These are phyloP conservation scores for Solanum sitiens DNA, from an alignment of 257 asterid species.

Conservation along the genomic window DNA sequence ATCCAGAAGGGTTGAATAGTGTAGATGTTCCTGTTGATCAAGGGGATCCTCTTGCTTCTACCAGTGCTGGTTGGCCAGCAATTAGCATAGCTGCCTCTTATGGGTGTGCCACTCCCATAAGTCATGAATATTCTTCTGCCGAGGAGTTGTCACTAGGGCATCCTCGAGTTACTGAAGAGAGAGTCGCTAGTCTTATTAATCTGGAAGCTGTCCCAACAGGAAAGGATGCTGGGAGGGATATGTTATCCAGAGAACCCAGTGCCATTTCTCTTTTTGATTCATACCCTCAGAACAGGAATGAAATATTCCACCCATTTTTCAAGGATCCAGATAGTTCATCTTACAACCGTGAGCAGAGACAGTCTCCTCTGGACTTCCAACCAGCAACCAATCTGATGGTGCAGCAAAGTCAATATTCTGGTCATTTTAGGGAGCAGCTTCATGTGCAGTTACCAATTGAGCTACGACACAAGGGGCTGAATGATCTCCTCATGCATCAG, in stretches of 20 bases:
- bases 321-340: constrained; percentile 40
- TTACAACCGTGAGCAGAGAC: constrained; percentile 47
- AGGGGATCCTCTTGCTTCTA: constrained; percentile 27
- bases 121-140: constrained; percentile 41
- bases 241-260: constrained; percentile 37
- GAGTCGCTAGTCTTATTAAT: constrained; percentile 29
- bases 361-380: constrained; percentile 40
- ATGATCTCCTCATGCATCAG: constrained; percentile 43
- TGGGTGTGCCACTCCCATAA: constrained; percentile 33
- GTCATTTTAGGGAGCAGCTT: constrained; percentile 42
- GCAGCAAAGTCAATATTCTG: constrained; percentile 46
- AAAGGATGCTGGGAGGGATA: constrained; percentile 36
- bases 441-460: constrained; percentile 40
- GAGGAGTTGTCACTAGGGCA: constrained; percentile 49
- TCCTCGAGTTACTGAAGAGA: constrained; percentile 45
- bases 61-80: constrained; percentile 52
- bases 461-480: constrained; percentile 50
- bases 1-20: constrained; percentile 30
- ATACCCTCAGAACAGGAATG: constrained; percentile 48
- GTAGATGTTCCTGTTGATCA: constrained; percentile 31
- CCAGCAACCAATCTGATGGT: constrained; percentile 31
- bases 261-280: constrained; percentile 36
- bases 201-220: constrained; percentile 27
- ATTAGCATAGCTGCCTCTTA: constrained; percentile 43
- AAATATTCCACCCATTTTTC: constrained; percentile 49